Evolutionary conservation across 345 rosid genomes (phyloP).

Genomic region (Raphanus sativus): DNA sequence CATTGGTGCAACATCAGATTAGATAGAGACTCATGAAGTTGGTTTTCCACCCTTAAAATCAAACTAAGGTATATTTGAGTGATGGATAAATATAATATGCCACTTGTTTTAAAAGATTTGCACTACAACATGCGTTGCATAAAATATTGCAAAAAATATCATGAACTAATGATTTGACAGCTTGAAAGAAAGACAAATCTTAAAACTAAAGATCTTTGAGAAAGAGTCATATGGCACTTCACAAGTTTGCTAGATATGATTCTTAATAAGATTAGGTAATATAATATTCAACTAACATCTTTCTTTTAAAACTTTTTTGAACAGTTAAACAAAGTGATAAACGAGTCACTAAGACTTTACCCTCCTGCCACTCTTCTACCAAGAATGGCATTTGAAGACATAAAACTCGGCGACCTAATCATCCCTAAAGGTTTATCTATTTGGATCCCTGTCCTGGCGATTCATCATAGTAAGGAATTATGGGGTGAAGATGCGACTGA

Average conservation of each 20-base stretch:
- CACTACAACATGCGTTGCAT: constrained; percentile 35
- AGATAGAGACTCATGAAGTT: constrained; percentile 9
- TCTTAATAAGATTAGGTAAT: constrained; percentile 6
- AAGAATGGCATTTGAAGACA: constrained; percentile 87
- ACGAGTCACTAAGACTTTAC: constrained; percentile 82
- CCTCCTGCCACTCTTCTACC: constrained; percentile 92
- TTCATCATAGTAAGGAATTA: constrained; percentile 77
- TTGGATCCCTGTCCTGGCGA: constrained; percentile 94
- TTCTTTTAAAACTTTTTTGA: constrained; percentile 6
- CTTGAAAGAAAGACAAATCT: constrained; percentile 36
- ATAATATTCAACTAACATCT: constrained; percentile 35
- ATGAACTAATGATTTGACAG: constrained; percentile 32
- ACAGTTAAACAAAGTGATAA: constrained; percentile 86
- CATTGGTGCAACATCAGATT: constrained; percentile 14
- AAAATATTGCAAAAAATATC: constrained; percentile 13
- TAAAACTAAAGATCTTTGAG: constrained; percentile 32
- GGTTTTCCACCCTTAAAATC: constrained; percentile 25
- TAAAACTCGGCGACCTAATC: constrained; percentile 68
- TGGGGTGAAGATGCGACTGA: constrained; percentile 93
- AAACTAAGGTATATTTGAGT: constrained; percentile 15
- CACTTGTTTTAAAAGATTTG: constrained; percentile 34
- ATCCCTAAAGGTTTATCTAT: constrained; percentile 89
- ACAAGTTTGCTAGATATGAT: constrained; percentile 28
- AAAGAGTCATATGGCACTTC: constrained; percentile 38
- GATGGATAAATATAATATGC: constrained; percentile 24